phyloP scores from a whole-genome alignment of 75 land plant species.

The Adiantum capillusveneris region DNA sequence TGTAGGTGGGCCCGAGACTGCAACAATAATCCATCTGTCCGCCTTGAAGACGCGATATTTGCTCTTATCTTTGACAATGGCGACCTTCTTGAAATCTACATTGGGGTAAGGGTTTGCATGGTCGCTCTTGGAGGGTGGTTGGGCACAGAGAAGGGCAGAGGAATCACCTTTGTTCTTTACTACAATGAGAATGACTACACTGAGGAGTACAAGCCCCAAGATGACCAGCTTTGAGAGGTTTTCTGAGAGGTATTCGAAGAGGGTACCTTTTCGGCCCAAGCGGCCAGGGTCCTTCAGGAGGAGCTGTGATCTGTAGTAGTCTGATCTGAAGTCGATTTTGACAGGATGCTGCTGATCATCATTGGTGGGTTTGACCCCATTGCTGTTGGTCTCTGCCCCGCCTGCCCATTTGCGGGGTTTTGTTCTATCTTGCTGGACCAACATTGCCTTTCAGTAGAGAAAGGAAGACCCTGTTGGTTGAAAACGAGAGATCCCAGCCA shows the following conservation, averaged over 20 bases:
- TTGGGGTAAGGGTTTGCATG: slow-evolving; percentile 42
- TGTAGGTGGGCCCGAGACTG: slow-evolving; percentile 50
- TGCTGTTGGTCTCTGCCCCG: not conserved
- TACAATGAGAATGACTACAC: slow-evolving; percentile 51
- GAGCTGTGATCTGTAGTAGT: not conserved
- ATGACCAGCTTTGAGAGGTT: slow-evolving; percentile 60
- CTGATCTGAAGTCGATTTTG: not conserved
- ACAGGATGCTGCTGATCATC: not conserved
- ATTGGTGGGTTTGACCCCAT: too few relatives aligned
- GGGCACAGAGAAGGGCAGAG: slow-evolving; percentile 62
- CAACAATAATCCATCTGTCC: slow-evolving; percentile 81
- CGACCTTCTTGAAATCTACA: slow-evolving; percentile 19
- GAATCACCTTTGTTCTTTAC: slow-evolving; percentile 54
- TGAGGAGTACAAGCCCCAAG: slow-evolving; percentile 40
- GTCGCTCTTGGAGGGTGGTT: slow-evolving; percentile 32
- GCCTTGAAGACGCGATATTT: slow-evolving; percentile 39
- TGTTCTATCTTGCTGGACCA: not conserved
- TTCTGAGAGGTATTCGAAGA: slow-evolving; percentile 49
- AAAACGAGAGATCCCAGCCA: too few relatives aligned
- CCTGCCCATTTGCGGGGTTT: not conserved
- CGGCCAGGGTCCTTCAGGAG: not conserved
- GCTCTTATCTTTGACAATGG: slow-evolving; percentile 19
- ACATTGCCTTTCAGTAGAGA: not conserved
- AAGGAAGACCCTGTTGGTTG: not conserved
- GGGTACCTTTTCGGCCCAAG: not conserved